Base-by-base conservation (phyloP, 202 grass and related monocot genomes). In the Zizania palustris region DNA sequence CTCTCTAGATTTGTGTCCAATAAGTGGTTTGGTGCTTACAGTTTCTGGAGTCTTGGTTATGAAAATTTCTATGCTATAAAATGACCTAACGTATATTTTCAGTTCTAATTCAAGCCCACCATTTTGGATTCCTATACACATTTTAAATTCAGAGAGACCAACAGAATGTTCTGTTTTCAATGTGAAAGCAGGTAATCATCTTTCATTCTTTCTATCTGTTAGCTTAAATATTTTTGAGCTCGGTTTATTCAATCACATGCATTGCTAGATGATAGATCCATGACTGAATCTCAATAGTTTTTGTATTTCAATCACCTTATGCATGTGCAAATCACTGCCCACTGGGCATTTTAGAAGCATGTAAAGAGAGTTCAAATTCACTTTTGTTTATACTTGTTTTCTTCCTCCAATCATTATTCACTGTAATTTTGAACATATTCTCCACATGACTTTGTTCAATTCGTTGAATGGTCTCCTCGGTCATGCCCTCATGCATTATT, bases 91-190 rank as follows among this genome's bases (percentile, higher is more conserved):
- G 10, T 62, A 43, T 51, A 77, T 79, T 84, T 94, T 67, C 96
- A 99, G 96, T 79, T 96, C 96, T 20, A 96, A 83, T 80, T 83
- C 92, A 82, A 90, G 88, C 5, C 85, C 96, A 49, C 96, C 96
- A 63, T 99, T 99, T 82, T 99, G 96, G 96, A 96, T 99, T 81
- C 92, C 96, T 11, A 96, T 99, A 90, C 96, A 99, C 82, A 87
- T 96, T 68, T 53, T 99, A 72, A 99, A 99, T 83, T 89, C 89
- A 10, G 96, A 99, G 88, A 95, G 96, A 86, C 96, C 96, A 40
- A 99, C 96, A 58, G 96, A 99, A 85, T 96, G 96, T 87, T 87
- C 89, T 46, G 87, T 96, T 46, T 93, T 99, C 67, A 99, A 96
- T 78, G 92, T 91, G 62, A 96, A 83, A 93, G 96, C 96, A 81